A percentile compares a stretch with the other conserved stretches of the same genome.
Conservation (phyloP, 495 filamentous ascomycete genomes). For the Achaetomiella virescens region DNA sequence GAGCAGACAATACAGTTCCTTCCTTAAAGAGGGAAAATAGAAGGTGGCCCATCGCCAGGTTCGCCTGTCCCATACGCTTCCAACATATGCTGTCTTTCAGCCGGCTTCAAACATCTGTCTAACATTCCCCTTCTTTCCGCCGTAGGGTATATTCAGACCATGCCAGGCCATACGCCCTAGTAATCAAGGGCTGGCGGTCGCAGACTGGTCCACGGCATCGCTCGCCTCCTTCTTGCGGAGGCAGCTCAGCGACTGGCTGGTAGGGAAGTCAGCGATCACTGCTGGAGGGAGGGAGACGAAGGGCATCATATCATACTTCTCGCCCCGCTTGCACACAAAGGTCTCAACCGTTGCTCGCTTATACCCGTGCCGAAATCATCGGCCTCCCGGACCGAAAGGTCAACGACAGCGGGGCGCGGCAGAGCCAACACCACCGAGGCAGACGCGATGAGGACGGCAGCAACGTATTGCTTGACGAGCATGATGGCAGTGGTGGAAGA, state of each 20-base stretch:
- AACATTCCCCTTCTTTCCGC: too few relatives aligned
- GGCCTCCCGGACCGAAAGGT: neutral
- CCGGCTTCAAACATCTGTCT: too few relatives aligned
- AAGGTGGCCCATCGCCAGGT: too few relatives aligned
- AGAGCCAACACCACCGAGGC: slow-evolving; percentile 2
- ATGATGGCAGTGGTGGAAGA: neutral
- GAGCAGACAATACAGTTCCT: too few relatives aligned
- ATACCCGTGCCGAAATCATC: neutral
- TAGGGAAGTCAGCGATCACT: neutral
- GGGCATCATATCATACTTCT: neutral
- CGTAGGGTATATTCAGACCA: too few relatives aligned
- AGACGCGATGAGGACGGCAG: neutral
- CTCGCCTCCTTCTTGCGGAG: slow-evolving; percentile 3
- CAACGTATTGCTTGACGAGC: neutral
- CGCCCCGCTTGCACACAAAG: slow-evolving; percentile 3
- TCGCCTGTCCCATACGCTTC: too few relatives aligned
- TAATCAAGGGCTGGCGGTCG: neutral
- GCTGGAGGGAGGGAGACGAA: neutral
- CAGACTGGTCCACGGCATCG: slow-evolving; percentile 2
- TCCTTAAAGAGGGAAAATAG: too few relatives aligned
- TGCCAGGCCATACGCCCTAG: too few relatives aligned
- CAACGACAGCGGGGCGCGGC: neutral
- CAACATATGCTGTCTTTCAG: too few relatives aligned
- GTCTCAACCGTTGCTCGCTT: neutral
- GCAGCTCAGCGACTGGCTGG: slow-evolving; percentile 4